Evolutionary conservation across 108 stramenopile genomes (phyloP).

Genomic region (Parmales sp.): DNA sequence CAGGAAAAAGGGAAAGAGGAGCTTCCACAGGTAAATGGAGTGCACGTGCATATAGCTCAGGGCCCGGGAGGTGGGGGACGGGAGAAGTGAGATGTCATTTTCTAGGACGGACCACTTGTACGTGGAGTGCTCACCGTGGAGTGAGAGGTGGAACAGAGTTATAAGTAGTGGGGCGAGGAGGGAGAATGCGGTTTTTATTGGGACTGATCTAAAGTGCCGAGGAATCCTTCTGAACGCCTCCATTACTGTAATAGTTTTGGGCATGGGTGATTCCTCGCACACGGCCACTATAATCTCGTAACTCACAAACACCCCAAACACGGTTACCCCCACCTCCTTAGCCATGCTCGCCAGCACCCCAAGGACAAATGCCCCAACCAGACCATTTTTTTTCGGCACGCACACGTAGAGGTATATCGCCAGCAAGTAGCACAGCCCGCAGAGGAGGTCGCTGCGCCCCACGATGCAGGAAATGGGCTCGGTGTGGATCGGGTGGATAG

Average conservation of each 20-base stretch:
- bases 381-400: neutral
- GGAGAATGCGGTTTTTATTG: neutral
- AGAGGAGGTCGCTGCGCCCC: neutral
- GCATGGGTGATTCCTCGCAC: no score
- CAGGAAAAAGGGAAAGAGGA: neutral
- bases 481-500: neutral
- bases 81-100: neutral
- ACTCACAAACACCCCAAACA: neutral
- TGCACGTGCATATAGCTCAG: conserved; percentile 1
- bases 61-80: neutral
- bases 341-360: neutral
- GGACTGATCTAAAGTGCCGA: no score
- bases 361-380: neutral
- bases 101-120: conserved; percentile 17
- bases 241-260: no score
- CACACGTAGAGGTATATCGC: neutral
- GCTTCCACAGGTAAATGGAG: conserved; percentile 8
- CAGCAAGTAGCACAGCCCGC: neutral
- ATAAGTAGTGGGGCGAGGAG: neutral
- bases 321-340: conserved; percentile 11
- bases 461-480: conserved; percentile 4
- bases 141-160: neutral
- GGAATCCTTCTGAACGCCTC: no score
- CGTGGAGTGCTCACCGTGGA: neutral
- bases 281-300: neutral